Evolutionary conservation across 495 filamentous ascomycete genomes (phyloP), one percentile per base, ranked within the genome.

Genomic region (Chaetomium cochliodes): DNA sequence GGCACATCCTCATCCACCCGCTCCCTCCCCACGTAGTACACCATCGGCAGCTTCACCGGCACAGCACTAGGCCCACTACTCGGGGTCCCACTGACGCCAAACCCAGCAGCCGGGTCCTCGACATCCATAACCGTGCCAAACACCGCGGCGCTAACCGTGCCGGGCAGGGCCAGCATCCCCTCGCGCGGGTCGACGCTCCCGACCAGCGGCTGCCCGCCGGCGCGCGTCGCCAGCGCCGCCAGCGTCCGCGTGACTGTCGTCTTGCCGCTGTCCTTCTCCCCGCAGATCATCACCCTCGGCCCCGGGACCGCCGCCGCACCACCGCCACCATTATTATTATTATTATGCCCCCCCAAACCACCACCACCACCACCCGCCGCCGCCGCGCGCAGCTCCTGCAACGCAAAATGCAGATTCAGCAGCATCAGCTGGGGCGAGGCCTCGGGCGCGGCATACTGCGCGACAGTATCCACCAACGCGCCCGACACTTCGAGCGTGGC

Each of bases 31-130:
- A 92, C 92, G 69, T 90, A 90, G 70, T 97, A 97, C n/a, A 92
- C 91, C 60, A 98, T 76, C 22, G 96, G 96, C 67, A 94, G 78
- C 78, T 97, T 98, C 26, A 96, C 90, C 1, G 94, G 92, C 18
- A 94, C 85, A 15, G 86, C 84, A 65, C 88, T 94, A 8, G 96
- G 92, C 3, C 93, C 93, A 63, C 88, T 93, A 67, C 92, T 96
- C 1, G 94, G 93, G 71, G 90, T 92, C 71, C 82, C 63, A 47
- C 92, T 91, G 84, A 92, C 66, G 44, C 96, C 96, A 85, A 92
- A 97, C 4, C 93, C 92, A 58, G 94, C 90, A 70, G 92, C 91
- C 1, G 72, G 68, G 5, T 74, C 68, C 68, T 75, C 74, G 1
- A 96, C 84, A 73, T 97, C 93, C 71, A 99, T 84, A 72, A 96